Evolutionary conservation across 2,329 filamentous ascomycete species (phyloP), one percentile per base, ranked within the genome.

Genomic region (Myriangium duriaei): DNA sequence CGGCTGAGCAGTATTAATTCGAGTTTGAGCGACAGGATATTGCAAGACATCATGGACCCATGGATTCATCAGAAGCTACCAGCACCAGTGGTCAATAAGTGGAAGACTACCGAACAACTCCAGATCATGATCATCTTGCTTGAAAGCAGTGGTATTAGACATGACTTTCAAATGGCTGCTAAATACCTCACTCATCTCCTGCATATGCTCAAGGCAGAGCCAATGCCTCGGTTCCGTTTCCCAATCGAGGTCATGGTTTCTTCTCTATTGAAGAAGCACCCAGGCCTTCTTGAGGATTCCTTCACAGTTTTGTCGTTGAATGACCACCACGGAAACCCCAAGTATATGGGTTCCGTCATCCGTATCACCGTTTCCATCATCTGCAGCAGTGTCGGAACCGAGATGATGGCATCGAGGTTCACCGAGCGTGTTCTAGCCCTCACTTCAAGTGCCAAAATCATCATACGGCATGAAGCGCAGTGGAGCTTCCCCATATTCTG

Each of bases 391-490:
- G 49, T 57, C 14, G 44, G 52, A 2, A 51, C 53, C 0, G 55
- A 62, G 36, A 49, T 52, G 0, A 67, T 65, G 39, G 54, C 57
- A 1, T 36, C 55, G 3, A 46, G 54, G 11, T 51, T 68, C 6
- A 58, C 62, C 34, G 58, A 58, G 14, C 54, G 60, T 33, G 55
- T 69, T 11, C 56, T 63, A 2, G 55, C 60, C 1, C 58, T 65
- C 12, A 60, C 60, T 0, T 58, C 64, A 3, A 69, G 64, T 21
- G 62, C 64, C 3, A 71, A 70, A 43, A 61, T 70, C 1, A 61
- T 64, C 19, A 62, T 71, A n/a, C 58, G 68, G 5, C 67, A 71
- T 41, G 68, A 71, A 48, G 65, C 68, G 2, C 67, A 67, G 38
- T 68, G 61, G 58, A 62, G 59, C 9, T 60, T 64, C 39, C 67